These are phyloP conservation scores for Vaccinium myrtillus DNA, from an alignment of 148 eudicot genomes.

Conservation along the genomic window DNA sequence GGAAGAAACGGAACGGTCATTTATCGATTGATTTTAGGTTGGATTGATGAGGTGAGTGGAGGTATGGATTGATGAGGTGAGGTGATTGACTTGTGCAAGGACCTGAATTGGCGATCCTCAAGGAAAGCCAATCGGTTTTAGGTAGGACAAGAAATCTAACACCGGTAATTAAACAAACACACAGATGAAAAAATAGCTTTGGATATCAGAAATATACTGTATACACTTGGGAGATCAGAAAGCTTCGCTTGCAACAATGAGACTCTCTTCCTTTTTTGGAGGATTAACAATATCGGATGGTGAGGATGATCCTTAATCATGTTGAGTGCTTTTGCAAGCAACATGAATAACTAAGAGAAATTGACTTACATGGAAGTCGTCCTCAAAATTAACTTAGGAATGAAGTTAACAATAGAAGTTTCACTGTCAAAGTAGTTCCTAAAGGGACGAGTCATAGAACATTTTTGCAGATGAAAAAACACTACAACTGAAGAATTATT, in stretches of 20 bases:
- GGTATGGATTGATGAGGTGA: too few species aligned
- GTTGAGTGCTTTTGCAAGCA: slow-evolving; percentile 9
- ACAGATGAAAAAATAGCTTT: too few species aligned
- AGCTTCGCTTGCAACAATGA: neutral
- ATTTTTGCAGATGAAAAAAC: neutral
- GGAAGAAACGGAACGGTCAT: neutral
- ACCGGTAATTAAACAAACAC: neutral
- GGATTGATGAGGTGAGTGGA: too few species aligned
- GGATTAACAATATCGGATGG: neutral
- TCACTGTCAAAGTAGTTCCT: slow-evolving; percentile 15
- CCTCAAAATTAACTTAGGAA: neutral
- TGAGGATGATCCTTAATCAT: slow-evolving; percentile 2
- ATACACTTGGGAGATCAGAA: neutral
- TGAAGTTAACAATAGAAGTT: neutral
- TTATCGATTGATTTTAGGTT: neutral
- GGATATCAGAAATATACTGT: too few species aligned
- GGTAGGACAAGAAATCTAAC: too few species aligned
- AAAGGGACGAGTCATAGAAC: neutral
- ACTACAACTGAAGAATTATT: neutral
- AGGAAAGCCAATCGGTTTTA: too few species aligned
- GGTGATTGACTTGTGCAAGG: too few species aligned
- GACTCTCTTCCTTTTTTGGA: neutral
- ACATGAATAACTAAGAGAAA: neutral
- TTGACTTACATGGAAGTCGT: neutral
- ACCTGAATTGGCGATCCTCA: too few species aligned